Percentiles rank a stretch among this genome's conserved stretches.
These are phyloP conservation scores for Pythium chondricola DNA, from an alignment of 352 stramenopile genomes.

Conservation along the genomic window DNA sequence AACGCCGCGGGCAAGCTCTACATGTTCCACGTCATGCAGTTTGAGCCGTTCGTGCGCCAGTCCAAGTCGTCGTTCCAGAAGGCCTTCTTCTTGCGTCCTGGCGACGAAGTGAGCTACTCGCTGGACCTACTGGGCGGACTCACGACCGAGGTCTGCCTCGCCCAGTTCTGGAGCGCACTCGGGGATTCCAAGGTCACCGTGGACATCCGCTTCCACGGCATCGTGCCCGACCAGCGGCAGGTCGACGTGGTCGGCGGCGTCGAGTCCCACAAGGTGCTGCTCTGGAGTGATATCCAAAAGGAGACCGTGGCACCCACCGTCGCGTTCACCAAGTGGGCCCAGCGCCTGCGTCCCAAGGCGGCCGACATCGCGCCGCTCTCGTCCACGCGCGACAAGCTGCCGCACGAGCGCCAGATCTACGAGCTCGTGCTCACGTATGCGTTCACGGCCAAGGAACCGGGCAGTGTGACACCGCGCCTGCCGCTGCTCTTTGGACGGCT, in stretches of 20 bases:
- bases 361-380: slow-evolving; percentile 75
- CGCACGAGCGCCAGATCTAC: slow-evolving; percentile 85
- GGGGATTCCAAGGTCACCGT: slow-evolving; percentile 77
- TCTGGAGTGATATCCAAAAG: slow-evolving; percentile 64
- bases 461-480: slow-evolving; percentile 77
- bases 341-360: slow-evolving; percentile 72
- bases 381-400: slow-evolving; percentile 74
- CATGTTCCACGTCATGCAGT: slow-evolving; percentile 88
- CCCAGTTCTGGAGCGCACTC: slow-evolving; percentile 88
- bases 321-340: slow-evolving; percentile 79
- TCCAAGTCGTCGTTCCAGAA: slow-evolving; percentile 65
- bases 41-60: slow-evolving; percentile 81
- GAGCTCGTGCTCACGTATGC: slow-evolving; percentile 88
- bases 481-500: slow-evolving; percentile 68
- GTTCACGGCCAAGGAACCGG: slow-evolving; percentile 80
- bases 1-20: slow-evolving; percentile 69
- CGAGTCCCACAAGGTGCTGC: slow-evolving; percentile 67
- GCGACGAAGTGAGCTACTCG: slow-evolving; percentile 56
- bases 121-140: slow-evolving; percentile 67
- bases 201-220: slow-evolving; percentile 82
- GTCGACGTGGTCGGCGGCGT: slow-evolving; percentile 58
- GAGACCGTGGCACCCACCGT: slow-evolving; percentile 72
- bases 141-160: slow-evolving; percentile 86
- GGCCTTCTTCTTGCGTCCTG: slow-evolving; percentile 58
- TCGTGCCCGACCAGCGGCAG: slow-evolving; percentile 56